These are phyloP conservation scores for Skeletonema tropicum DNA, from an alignment of 108 stramenopile species.

Conservation along the genomic window DNA sequence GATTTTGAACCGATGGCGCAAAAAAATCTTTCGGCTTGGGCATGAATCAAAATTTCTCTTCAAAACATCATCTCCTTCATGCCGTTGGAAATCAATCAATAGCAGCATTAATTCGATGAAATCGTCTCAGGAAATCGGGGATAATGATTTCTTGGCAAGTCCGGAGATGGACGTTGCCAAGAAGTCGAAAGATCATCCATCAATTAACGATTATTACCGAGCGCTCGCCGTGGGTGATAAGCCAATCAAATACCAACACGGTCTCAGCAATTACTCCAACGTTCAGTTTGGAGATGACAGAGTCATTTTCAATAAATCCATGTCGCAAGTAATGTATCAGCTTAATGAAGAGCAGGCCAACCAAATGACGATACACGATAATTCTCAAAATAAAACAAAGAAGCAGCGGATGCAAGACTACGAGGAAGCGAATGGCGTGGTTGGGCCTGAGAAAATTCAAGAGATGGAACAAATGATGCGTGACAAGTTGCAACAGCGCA, in stretches of 20 bases:
- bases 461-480: constrained; percentile 78
- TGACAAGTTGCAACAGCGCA: constrained; percentile 68
- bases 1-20: not conserved
- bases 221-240: constrained; percentile 39
- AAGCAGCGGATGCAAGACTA: constrained; percentile 59
- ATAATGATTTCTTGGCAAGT: constrained; percentile 29
- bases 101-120: not conserved
- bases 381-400: constrained; percentile 37
- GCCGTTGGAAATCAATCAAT: not conserved
- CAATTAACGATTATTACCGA: constrained; percentile 63
- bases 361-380: constrained; percentile 26
- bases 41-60: no score
- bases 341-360: constrained; percentile 53
- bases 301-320: constrained; percentile 61
- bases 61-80: not conserved
- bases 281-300: constrained; percentile 75
- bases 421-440: constrained; percentile 61
- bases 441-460: constrained; percentile 58
- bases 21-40: not conserved
- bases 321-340: constrained; percentile 60
- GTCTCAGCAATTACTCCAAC: constrained; percentile 60
- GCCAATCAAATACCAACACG: constrained; percentile 67
- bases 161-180: constrained; percentile 54
- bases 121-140: not conserved
- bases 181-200: constrained; percentile 57